phyloP scores from a whole-genome alignment of 1,284 basidiomycete species.

The Omphalotus olearius region DNA sequence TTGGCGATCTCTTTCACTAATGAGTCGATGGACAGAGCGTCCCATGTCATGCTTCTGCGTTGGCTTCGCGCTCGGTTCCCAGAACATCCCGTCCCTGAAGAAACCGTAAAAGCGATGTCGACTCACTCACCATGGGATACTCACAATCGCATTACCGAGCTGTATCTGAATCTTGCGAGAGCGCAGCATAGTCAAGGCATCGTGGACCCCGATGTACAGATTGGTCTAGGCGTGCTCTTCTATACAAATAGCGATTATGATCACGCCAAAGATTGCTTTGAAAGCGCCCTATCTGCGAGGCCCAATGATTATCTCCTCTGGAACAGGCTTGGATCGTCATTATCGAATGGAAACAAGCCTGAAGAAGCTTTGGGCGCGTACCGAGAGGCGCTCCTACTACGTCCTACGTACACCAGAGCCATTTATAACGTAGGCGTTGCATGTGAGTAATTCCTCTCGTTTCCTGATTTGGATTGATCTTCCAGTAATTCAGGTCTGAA shows the following conservation, averaged over 20 bases:
- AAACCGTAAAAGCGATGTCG: conserved; percentile 50
- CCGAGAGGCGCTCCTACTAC: conserved; percentile 86
- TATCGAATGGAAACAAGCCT: conserved; percentile 93
- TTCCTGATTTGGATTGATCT: conserved; percentile 1
- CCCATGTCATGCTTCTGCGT: conserved; percentile 83
- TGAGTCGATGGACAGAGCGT: conserved; percentile 87
- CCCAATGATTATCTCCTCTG: conserved; percentile 94
- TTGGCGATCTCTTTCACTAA: conserved; percentile 98
- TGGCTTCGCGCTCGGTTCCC: conserved; percentile 86
- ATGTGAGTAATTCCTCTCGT: conserved; percentile 49
- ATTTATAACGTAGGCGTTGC: conserved; percentile 98
- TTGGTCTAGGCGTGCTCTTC: conserved; percentile 90
- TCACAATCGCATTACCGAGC: conserved; percentile 77
- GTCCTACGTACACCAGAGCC: conserved; percentile 95
- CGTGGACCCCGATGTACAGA: conserved; percentile 92
- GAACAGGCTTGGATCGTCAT: conserved; percentile 94
- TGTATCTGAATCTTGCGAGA: conserved; percentile 84
- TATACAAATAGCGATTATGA: conserved; percentile 83
- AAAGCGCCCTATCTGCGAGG: conserved; percentile 73
- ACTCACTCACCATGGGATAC: conserved; percentile 80
- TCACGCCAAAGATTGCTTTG: conserved; percentile 88
- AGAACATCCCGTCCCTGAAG: conserved; percentile 50
- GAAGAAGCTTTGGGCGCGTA: conserved; percentile 97
- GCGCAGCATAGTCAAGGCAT: conserved; percentile 65
- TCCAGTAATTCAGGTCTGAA: conserved; percentile 66